Conservation (phyloP, 495 filamentous ascomycete genomes). For the Hypoxylon crocopeplum region DNA sequence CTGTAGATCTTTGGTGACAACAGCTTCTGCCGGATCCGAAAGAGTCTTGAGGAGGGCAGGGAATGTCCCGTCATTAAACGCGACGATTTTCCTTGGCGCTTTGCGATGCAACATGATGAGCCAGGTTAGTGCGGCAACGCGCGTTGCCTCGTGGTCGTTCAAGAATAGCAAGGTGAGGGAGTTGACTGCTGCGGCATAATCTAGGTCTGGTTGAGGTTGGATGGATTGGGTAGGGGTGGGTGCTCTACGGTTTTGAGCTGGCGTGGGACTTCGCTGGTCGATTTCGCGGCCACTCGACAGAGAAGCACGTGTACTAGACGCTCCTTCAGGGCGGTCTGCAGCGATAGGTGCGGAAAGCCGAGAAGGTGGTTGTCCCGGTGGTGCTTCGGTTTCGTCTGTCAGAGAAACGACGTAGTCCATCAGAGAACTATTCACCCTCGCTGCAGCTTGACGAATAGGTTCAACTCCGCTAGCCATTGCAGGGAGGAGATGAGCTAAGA, state of each 20-base stretch:
- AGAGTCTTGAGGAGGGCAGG: slow-evolving; percentile 95
- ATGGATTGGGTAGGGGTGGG: slow-evolving; percentile 48
- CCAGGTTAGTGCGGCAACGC: slow-evolving; percentile 93
- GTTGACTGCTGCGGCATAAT: slow-evolving; percentile 96
- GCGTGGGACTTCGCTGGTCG: slow-evolving; percentile 62
- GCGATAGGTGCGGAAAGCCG: slow-evolving; percentile 57
- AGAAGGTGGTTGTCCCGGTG: slow-evolving; percentile 48
- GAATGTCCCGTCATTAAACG: slow-evolving; percentile 97
- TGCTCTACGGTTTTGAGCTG: slow-evolving; percentile 50
- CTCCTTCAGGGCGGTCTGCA: slow-evolving; percentile 64
- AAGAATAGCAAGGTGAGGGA: slow-evolving; percentile 93
- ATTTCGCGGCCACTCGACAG: slow-evolving; percentile 60
- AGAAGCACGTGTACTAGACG: slow-evolving; percentile 57
- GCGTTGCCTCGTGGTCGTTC: slow-evolving; percentile 94
- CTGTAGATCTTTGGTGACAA: slow-evolving; percentile 94
- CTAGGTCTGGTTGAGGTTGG: slow-evolving; percentile 72
- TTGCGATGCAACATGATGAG: slow-evolving; percentile 96
- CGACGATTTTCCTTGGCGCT: slow-evolving; percentile 90
- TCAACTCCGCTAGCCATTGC: slow-evolving; percentile 93
- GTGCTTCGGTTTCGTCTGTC: slow-evolving; percentile 71
- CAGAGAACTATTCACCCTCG: slow-evolving; percentile 84
- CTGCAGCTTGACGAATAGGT: slow-evolving; percentile 85
- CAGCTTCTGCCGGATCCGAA: slow-evolving; percentile 92
- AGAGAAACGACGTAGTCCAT: slow-evolving; percentile 91
- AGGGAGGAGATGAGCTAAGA: slow-evolving; percentile 90